These are phyloP conservation scores for Solanum hybrid DNA, from an alignment of 305 asterid species.

Conservation along the genomic window DNA sequence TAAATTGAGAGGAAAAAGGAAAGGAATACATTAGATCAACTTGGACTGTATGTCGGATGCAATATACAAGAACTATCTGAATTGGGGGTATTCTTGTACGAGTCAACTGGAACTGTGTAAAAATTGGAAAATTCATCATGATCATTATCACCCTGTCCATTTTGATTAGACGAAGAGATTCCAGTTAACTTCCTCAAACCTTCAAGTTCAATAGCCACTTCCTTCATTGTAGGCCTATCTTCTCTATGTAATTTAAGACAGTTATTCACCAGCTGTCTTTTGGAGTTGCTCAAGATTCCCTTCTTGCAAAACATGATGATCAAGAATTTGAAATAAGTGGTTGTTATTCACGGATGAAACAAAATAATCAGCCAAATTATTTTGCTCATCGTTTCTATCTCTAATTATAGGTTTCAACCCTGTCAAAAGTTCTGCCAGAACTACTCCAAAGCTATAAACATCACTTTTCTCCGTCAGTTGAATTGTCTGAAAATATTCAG, in stretches of 20 bases:
- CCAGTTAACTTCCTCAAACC: conserved; percentile 38
- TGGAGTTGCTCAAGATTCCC: not conserved
- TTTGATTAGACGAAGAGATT: conserved; percentile 38
- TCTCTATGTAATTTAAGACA: conserved; percentile 15
- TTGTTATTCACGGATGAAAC: conserved; percentile 7
- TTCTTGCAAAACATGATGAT: not conserved
- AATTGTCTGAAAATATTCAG: conserved; percentile 41
- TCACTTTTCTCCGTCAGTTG: conserved; percentile 51
- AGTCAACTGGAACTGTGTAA: conserved; percentile 24
- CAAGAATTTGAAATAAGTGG: not conserved
- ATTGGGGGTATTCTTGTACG: not conserved
- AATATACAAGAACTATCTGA: not conserved
- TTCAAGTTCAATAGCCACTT: conserved; percentile 55
- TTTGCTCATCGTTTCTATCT: not conserved
- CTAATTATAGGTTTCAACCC: not conserved
- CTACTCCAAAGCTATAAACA: conserved; percentile 44
- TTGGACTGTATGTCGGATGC: not conserved
- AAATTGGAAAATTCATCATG: conserved; percentile 18
- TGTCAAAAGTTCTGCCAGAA: not conserved
- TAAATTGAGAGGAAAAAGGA: not conserved
- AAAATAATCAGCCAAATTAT: not conserved
- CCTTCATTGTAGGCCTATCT: conserved; percentile 58
- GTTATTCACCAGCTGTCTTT: not conserved
- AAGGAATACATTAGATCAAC: not conserved
- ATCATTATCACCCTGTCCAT: not conserved